A percentile compares a stretch with the other conserved stretches of the same genome.
Conservation (phyloP, 2,329 filamentous ascomycete species). For the Aspergillus flavus region DNA sequence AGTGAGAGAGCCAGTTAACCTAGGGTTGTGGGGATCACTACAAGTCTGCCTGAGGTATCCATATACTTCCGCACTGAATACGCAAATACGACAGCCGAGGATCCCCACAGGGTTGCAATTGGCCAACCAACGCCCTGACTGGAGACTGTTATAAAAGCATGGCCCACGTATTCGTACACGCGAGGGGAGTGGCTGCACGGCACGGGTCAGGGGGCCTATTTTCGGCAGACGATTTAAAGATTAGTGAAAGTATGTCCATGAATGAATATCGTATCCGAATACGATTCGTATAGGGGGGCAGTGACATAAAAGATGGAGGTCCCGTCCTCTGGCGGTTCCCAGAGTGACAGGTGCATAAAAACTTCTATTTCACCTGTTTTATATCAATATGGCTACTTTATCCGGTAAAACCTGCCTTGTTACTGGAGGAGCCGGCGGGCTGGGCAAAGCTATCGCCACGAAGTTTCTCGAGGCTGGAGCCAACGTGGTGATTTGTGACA, state of each 20-base stretch:
- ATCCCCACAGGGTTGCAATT: neutral
- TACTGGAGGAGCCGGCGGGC: conserved; percentile 41
- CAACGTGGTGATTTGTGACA: conserved; percentile 42
- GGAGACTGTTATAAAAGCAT: neutral
- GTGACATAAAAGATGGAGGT: neutral
- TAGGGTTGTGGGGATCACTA: too few relatives aligned
- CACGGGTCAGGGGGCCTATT: neutral
- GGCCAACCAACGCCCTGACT: neutral
- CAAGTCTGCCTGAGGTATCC: neutral
- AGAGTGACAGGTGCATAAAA: neutral
- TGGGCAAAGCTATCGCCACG: conserved; percentile 42
- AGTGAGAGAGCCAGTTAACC: too few relatives aligned
- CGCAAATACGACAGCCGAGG: neutral
- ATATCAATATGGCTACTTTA: neutral
- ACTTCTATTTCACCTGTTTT: neutral
- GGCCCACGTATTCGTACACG: neutral
- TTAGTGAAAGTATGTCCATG: neutral
- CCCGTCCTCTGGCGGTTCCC: neutral
- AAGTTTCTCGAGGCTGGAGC: conserved; percentile 39
- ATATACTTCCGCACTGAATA: neutral
- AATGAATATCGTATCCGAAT: neutral
- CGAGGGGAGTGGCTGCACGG: neutral
- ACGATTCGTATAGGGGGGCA: neutral
- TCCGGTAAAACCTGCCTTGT: conserved; percentile 33
- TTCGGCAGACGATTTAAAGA: neutral